Evolutionary conservation across 73 alveolate species (phyloP), one percentile per base, ranked within the genome.

Genomic region (Paramecium biaurelia): DNA sequence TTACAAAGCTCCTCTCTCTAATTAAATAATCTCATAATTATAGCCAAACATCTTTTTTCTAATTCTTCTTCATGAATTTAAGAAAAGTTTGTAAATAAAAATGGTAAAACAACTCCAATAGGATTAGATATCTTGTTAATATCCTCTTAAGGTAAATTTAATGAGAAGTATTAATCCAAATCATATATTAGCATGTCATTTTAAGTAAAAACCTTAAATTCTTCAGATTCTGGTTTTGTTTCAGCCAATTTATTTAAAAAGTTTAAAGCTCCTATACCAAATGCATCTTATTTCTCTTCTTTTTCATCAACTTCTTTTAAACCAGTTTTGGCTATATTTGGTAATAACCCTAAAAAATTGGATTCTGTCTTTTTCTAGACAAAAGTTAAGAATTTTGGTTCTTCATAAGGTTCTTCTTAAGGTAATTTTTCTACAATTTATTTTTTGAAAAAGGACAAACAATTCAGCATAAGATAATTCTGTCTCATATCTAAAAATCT

Each of bases 401-500:
- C 47, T 7, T 38, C 47, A 7, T 34, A 15, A 12, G 26, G 26
- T 9, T 26, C 84, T 63, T 63, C 93, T 11, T 59, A n/a, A n/a
- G n/a, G n/a, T 30, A 59, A 23, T 56, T 63, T 37, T 7, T 53
- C 76, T 9, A 37, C 24, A 45, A 89, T 89, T 41, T 68, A 49
- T 45, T 21, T 70, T 28, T 89, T 70, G 49, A 89, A 89, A 57
- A 76, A 89, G 0, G 85, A n/a, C 15, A 89, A 70, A 24, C 67
- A 70, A 70, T 89, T 89, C 45, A 58, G 43, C 85, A 89, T 70
- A 0, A 89, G n/a, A 49, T 68, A 89, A 43, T 89, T 82, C 45
- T 89, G 15, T 28, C 94, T 68, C 94, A 89, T 89, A 72, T 89
- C 92, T 21, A 89, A 72, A 5, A 89, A 82, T 45, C 87, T 89